A percentile compares a stretch with the other conserved stretches of the same genome.
phyloP scores from a whole-genome alignment of 2,329 filamentous ascomycete species.

The Fulvia fulva region DNA sequence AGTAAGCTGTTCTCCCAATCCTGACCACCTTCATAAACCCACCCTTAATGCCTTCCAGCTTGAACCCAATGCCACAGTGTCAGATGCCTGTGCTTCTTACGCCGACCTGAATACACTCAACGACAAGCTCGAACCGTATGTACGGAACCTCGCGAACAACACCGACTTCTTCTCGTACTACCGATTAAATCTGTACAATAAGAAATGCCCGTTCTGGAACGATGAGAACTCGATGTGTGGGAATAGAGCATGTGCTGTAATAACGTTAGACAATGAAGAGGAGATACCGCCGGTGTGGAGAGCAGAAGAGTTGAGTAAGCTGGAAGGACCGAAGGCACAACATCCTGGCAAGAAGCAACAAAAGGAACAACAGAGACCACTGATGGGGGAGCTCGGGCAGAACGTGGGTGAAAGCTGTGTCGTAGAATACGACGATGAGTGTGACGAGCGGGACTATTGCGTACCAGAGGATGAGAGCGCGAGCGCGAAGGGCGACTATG shows the following conservation, averaged over 20 bases:
- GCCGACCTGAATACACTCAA: constrained; percentile 84
- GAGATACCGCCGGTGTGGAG: constrained; percentile 92
- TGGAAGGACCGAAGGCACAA: constrained; percentile 84
- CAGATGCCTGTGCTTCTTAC: constrained; percentile 92
- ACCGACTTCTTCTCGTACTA: constrained; percentile 99
- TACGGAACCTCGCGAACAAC: constrained; percentile 75
- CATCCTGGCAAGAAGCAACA: constrained; percentile 77
- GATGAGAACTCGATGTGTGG: constrained; percentile 92
- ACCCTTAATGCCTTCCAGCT: constrained; percentile 57
- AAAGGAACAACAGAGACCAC: constrained; percentile 65
- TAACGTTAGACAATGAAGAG: constrained; percentile 90
- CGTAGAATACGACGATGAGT: constrained; percentile 95
- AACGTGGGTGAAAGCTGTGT: constrained; percentile 92
- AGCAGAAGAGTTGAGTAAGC: constrained; percentile 83
- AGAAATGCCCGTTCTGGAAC: constrained; percentile 92
- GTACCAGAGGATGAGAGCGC: constrained; percentile 90
- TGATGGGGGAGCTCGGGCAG: constrained; percentile 79
- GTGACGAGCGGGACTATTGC: constrained; percentile 94
- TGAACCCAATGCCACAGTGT: constrained; percentile 81
- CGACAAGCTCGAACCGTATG: constrained; percentile 65
- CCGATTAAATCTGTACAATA: constrained; percentile 89
- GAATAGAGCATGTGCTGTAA: constrained; percentile 93
- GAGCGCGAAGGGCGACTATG: constrained; percentile 86
- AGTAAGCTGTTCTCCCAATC: constrained; percentile 41
- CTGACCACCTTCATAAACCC: constrained; percentile 30